A percentile compares a stretch with the other conserved stretches of the same genome.
These are phyloP conservation scores for Leucocoprinus sp. DNA, from an alignment of 768 basidiomycete species.

Conservation along the genomic window DNA sequence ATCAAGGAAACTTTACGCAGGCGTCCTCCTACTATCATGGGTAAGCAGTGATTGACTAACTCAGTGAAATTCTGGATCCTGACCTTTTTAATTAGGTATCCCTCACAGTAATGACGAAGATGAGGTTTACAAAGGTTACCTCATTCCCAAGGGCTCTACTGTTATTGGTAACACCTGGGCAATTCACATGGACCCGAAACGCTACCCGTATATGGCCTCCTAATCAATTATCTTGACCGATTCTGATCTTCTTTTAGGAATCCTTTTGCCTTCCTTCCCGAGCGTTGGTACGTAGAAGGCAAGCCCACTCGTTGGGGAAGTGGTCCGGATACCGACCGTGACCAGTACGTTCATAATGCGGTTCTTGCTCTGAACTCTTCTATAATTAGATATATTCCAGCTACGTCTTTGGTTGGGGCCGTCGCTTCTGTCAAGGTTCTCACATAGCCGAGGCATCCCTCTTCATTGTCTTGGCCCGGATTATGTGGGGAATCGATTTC, in stretches of 20 bases:
- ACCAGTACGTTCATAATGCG: constrained; percentile 14
- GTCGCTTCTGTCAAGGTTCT: constrained; percentile 9
- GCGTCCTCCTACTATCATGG: constrained; percentile 18
- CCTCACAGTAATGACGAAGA: constrained; percentile 16
- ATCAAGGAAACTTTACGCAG: constrained; percentile 19
- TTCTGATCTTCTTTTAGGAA: constrained; percentile 9
- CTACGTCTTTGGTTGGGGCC: constrained; percentile 10
- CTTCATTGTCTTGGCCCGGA: constrained; percentile 7
- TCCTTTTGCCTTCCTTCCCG: constrained; percentile 22
- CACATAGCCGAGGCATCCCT: constrained; percentile 9
- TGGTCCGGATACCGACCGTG: constrained; percentile 18
- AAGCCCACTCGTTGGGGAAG: constrained; percentile 17
- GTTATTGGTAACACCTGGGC: constrained; percentile 18
- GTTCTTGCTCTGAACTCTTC: neutral
- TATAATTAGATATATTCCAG: neutral
- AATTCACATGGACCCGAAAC: constrained; percentile 19
- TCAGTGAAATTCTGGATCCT: neutral
- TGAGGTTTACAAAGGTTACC: constrained; percentile 10
- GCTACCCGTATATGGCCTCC: constrained; percentile 14
- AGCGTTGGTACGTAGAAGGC: constrained; percentile 21
- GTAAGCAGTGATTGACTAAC: neutral
- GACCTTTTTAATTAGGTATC: constrained; percentile 8
- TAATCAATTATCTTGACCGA: neutral
- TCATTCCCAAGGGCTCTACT: constrained; percentile 16
- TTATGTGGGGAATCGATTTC: constrained; percentile 10